Base-by-base conservation (phyloP, 371 early-diverging fungal genomes). In the Mucor velutinosus region DNA sequence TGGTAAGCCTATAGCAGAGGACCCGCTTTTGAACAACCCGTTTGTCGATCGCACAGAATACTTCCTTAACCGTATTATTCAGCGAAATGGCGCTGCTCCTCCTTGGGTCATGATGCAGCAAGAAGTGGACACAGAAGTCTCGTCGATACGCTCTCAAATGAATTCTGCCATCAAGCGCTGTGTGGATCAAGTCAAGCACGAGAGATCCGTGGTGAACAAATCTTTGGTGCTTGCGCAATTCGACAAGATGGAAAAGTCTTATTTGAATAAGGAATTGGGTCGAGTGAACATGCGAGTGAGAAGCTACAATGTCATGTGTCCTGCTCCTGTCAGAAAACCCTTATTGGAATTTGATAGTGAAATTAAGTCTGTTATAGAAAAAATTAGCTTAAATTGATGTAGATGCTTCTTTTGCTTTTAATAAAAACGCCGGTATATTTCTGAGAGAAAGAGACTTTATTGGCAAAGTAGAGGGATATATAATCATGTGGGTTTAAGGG, bases 21-120 rank as follows among this genome's bases (percentile, higher is more conserved):
- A 80, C 57, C 62, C 75, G 1, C 49, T 74, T 23, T 58, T 75
- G 4, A 74, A 78, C 23, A 84, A 82, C 66, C 83, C 85, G 2
- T 80, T 72, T 67, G 51, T 81, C 3, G 78, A 77, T 14, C 74
- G 76, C 8, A 83, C 86, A 4, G 80, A 80, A 33, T 74, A 73
- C 45, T 73, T 80, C 43, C 68, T 86, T 76, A 83, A 86, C 62
- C 75, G 81, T 5, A 82, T 86, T 51, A 58, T 85, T n/a, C 81
- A 82, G 57, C 37, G 77, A 49, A 82, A 83, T 55, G 83, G 84
- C 1, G 75, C 78, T 37, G 77, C 76, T 21, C 84, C 85, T 10
- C 78, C 78, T 14, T 86, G 87, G 87, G 68, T 86, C 15, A 81
- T 79, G 58, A 67, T 78, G 69, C 81, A 80, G 29, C 72, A 77